Evolutionary conservation across 176 grass and related monocot species (phyloP), one percentile per base, ranked within the genome.

Genomic region (Pharus latifolius): DNA sequence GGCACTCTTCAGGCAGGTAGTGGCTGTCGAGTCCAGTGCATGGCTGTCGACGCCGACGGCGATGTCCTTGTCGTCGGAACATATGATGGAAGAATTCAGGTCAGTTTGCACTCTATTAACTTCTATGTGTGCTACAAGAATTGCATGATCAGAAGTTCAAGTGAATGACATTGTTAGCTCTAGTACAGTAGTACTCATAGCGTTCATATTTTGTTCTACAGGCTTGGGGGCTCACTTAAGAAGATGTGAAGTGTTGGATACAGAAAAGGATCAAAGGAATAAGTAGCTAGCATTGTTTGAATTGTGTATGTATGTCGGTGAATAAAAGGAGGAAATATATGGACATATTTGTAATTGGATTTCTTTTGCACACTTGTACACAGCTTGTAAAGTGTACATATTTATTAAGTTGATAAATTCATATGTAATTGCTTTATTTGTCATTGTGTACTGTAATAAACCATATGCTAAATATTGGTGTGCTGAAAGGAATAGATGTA

Each of bases 51-150:
- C 18, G 65, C n/a, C 33, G 83, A 91, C 49, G 88, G 70, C 43
- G 88, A 91, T 32, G 60, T 91, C 11, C 44, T 91, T 18, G 75
- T 91, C 19, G 43, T 86, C 18, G 88, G 83, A 22, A 86, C 83
- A 18, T 91, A 83, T 1, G 83, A 87, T 52, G 88, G 88, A 25
- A 83, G 25, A 25, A 82, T 91, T 47, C 88, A 83, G 88, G 88
- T 90, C 23, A 44, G 0, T 2, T 40, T 12, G 0, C 14, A 30
- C 10, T 42, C 26, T 1, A 9, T 27, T 16, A 22, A 1, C 6
- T 51, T 19, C 43, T 2, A 17, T 53, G 10, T 16, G 16, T 52
- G 2, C 17, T 43, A n/a, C 7, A 6, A 3, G 1, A 69, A 17
- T 10, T 54, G 59, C 13, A 3, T 30, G 30, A 67, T 61, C 13